Evolutionary conservation across 768 basidiomycete species (phyloP).

Genomic region (Phylloporus arenicola): DNA sequence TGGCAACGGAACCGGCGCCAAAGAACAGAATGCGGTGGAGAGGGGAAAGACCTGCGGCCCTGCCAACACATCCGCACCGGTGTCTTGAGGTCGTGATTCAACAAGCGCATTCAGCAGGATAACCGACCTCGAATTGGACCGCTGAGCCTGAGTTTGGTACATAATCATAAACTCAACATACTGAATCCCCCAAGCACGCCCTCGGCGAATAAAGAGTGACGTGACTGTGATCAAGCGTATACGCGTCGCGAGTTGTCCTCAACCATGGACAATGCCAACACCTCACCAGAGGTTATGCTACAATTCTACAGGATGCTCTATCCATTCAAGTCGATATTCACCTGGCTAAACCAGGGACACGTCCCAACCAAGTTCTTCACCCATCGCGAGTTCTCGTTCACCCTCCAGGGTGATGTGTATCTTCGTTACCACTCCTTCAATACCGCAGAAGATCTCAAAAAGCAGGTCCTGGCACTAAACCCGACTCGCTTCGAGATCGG

Average conservation of each 20-base stretch:
- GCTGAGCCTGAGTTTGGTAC: too few relatives aligned
- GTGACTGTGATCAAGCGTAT: conserved; percentile 7
- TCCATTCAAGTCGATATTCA: conserved; percentile 90
- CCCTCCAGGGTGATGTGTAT: conserved; percentile 85
- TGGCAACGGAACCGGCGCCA: conserved; percentile 88
- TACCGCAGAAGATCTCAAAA: conserved; percentile 84
- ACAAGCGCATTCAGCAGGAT: conserved; percentile 64
- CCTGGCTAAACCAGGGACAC: conserved; percentile 93
- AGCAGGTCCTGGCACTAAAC: conserved; percentile 76
- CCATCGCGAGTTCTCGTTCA: conserved; percentile 94
- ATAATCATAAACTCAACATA: conserved; percentile 83
- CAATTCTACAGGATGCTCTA: conserved; percentile 87
- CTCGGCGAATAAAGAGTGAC: too few relatives aligned
- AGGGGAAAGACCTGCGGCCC: conserved; percentile 79
- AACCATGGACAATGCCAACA: conserved; percentile 15
- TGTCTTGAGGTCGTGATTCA: conserved; percentile 91
- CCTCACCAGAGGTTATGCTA: conserved; percentile 60
- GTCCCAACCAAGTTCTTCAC: conserved; percentile 76
- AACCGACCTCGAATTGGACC: conserved; percentile 83
- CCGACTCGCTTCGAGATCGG: conserved; percentile 97
- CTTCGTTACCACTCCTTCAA: conserved; percentile 91
- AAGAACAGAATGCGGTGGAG: conserved; percentile 85
- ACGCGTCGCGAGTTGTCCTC: conserved; percentile 12
- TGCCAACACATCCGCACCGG: conserved; percentile 86
- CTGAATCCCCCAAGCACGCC: conserved; percentile 54